Evolutionary conservation across 2,329 filamentous ascomycete species (phyloP).

Genomic region (Cladophialophora carrionii): DNA sequence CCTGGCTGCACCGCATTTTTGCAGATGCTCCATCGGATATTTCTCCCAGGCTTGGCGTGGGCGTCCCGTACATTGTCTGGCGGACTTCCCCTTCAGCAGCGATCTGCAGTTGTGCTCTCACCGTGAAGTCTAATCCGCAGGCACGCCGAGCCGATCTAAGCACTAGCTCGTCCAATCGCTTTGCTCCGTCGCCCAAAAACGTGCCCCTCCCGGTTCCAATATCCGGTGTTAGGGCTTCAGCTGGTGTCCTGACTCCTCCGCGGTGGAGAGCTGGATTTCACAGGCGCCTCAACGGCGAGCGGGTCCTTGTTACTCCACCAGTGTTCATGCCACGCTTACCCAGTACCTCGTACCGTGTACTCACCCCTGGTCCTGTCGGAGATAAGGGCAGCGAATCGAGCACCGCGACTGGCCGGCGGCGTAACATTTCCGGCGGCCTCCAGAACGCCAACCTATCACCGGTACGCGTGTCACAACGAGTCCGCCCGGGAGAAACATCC

Average conservation of each 20-base stretch:
- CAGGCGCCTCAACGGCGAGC: too few relatives aligned
- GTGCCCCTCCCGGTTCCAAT: neutral
- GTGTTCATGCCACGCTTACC: neutral
- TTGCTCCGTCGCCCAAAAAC: neutral
- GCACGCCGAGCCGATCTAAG: too few relatives aligned
- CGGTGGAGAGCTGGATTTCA: too few relatives aligned
- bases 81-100: too few relatives aligned
- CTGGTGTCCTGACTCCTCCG: neutral
- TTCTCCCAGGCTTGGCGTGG: neutral
- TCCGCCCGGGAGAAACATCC: neutral
- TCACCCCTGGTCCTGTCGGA: neutral
- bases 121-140: too few relatives aligned
- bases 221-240: neutral
- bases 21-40: neutral
- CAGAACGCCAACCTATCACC: too few relatives aligned
- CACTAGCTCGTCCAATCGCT: neutral
- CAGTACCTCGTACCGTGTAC: too few relatives aligned
- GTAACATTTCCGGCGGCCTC: neutral
- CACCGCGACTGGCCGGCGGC: neutral
- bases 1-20: neutral
- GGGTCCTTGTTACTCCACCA: neutral
- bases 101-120: too few relatives aligned
- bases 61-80: too few relatives aligned
- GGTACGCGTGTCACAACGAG: too few relatives aligned
- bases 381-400: neutral